A percentile compares a stretch with the other conserved stretches of the same genome.
Evolutionary conservation across 2,329 filamentous ascomycete species (phyloP).

Genomic region (Exophiala calicioides): DNA sequence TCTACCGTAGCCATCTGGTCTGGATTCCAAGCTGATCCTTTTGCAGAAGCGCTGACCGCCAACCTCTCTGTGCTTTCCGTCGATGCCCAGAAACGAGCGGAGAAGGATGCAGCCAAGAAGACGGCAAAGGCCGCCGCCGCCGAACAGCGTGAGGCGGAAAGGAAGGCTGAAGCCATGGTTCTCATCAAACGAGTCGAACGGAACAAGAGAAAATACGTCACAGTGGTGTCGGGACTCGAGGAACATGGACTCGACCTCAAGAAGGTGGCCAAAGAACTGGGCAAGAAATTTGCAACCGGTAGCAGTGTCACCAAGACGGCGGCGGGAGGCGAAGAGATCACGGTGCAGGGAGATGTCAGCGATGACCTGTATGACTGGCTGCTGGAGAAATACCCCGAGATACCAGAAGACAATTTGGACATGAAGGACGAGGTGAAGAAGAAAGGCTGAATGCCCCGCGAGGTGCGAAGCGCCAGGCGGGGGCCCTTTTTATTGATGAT

Average conservation of each 20-base stretch:
- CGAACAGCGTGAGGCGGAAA: conserved; percentile 79
- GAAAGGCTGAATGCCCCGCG: conserved; percentile 35
- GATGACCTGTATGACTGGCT: conserved; percentile 93
- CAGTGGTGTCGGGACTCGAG: conserved; percentile 86
- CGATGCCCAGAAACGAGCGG: conserved; percentile 89
- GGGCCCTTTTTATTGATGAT: no score
- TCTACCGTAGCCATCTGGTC: background rate
- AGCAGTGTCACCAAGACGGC: conserved; percentile 87
- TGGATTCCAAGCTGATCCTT: conserved; percentile 4
- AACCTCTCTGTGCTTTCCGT: conserved; percentile 83
- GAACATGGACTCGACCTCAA: conserved; percentile 90
- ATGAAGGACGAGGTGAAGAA: conserved; percentile 98
- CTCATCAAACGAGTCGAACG: conserved; percentile 96
- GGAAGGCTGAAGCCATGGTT: conserved; percentile 78
- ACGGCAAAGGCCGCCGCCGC: conserved; percentile 87
- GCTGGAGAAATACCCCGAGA: conserved; percentile 76
- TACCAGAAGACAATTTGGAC: conserved; percentile 94
- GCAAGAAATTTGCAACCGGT: conserved; percentile 97
- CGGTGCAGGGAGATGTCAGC: conserved; percentile 94
- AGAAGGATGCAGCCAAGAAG: conserved; percentile 96
- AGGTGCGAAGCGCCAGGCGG: no score
- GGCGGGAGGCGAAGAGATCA: conserved; percentile 89
- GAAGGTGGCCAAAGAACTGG: conserved; percentile 93
- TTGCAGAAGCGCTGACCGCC: conserved; percentile 73
- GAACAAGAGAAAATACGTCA: conserved; percentile 97